Base-by-base conservation (phyloP, 1,139 yeast genomes). In the Nadsonia starkeyi-henricii region DNA sequence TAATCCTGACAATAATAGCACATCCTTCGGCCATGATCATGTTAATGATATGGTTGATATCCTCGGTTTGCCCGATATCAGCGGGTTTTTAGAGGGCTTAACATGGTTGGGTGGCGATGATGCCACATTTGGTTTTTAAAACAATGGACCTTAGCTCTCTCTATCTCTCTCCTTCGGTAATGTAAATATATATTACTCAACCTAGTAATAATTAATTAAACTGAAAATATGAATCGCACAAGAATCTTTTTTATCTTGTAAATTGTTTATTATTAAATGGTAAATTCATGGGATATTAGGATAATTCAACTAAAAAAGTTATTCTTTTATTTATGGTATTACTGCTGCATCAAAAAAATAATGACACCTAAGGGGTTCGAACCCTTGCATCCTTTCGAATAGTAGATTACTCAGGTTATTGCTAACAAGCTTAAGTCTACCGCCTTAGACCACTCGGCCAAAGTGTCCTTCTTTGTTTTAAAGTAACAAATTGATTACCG, bases 371-470 rank as follows among this genome's bases (percentile, higher is more conserved):
- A 33, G 39, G 39, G 39, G 39, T 33, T 33, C 39, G 39, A 33
- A 33, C 39, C 39, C 39, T 33, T 33, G 39, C 39, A 33, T 33
- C 12, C 39, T 33, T 33, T 15, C 39, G 39, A 33, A 33, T 33
- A 33, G 39, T n/a, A 33, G 39, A 33, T 33, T 9, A 33, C 39
- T 15, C 12, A 9, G n/a, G n/a, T n/a, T 33, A 13, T 4, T 33
- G 39, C 3, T 9, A 9, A 13, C 17, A 15, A 33, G 17, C 39
- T 33, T 33, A 33, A 33, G 39, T 33, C 39, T 33, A n/a, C 39
- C 39, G 39, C 39, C 39, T 33, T 33, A 33, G 39, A 33, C 39
- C 39, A 33, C 39, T 33, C 39, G 39, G 39, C 39, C 39, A 33
- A 33, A 33, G 4, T 33, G 39, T 33, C 39, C 3, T 33, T 8